Conservation (phyloP, 2,329 filamentous ascomycete genomes). For the Lachnellula arida region DNA sequence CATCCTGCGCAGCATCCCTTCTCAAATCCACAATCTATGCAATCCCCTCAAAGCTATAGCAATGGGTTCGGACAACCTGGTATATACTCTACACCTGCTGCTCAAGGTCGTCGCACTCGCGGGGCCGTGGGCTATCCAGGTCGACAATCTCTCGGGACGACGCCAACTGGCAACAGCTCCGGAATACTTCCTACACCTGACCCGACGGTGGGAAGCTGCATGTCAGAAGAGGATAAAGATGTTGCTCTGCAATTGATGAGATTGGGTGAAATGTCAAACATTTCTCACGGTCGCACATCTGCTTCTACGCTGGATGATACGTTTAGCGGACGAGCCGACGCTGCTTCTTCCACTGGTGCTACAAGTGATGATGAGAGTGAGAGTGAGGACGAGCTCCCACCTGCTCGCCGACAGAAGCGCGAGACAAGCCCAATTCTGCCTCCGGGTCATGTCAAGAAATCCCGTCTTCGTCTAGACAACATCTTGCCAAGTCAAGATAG, state of each 20-base stretch:
- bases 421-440: constrained; percentile 48
- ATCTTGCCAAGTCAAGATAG: constrained; percentile 52
- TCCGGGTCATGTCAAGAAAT: constrained; percentile 39
- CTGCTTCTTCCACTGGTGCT: constrained; percentile 76
- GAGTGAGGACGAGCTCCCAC: constrained; percentile 58
- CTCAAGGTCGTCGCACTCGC: constrained; percentile 62
- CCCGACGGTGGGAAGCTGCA: constrained; percentile 93
- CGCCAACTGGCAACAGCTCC: constrained; percentile 40
- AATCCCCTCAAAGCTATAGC: constrained; percentile 75
- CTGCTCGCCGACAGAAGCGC: constrained; percentile 54
- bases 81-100: constrained; percentile 60
- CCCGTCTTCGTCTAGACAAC: constrained; percentile 46
- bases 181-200: constrained; percentile 87
- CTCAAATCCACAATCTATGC: constrained; percentile 69
- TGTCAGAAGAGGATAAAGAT: constrained; percentile 91
- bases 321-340: constrained; percentile 84
- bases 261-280: constrained; percentile 87
- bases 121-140: constrained; percentile 53
- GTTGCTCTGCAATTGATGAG: constrained; percentile 96
- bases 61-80: constrained; percentile 49
- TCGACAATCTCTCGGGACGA: constrained; percentile 37
- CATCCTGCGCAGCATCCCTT: constrained; percentile 76
- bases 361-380: constrained; percentile 74
- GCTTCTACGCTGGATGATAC: constrained; percentile 92
- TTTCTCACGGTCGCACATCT: constrained; percentile 88